phyloP scores from a whole-genome alignment of 805 yeast genomes.

The Myxozyma mucilagina region DNA sequence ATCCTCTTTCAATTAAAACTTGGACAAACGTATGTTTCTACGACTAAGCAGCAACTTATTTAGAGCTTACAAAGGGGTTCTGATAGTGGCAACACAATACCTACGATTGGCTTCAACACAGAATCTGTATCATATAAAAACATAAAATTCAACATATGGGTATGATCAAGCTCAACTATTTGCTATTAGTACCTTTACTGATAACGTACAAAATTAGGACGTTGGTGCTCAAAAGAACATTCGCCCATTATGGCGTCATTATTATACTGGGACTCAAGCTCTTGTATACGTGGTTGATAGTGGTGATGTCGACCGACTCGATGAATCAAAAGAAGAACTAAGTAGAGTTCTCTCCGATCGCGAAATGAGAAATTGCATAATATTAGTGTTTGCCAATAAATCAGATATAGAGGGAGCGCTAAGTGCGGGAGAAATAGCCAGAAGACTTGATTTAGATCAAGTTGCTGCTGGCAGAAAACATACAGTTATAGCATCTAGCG shows the following conservation, averaged over 20 bases:
- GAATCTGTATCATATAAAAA: conserved; percentile 80
- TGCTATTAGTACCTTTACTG: neutral
- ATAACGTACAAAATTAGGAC: conserved; percentile 52
- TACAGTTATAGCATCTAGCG: conserved; percentile 99
- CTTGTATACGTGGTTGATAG: conserved; percentile 97
- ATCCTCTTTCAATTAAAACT: conserved; percentile 68
- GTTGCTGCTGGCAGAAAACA: conserved; percentile 96
- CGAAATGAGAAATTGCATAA: conserved; percentile 93
- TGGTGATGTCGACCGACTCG: conserved; percentile 95
- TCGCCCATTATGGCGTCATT: conserved; percentile 98
- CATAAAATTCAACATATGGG: conserved; percentile 81
- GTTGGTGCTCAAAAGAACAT: conserved; percentile 99
- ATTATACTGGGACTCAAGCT: conserved; percentile 98
- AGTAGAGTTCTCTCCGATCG: conserved; percentile 98
- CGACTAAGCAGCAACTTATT: no score
- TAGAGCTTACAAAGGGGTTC: neutral
- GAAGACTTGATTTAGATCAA: conserved; percentile 93
- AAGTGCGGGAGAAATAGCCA: conserved; percentile 98
- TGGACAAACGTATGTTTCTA: conserved; percentile 12
- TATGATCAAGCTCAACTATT: conserved; percentile 1
- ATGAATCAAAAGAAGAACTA: conserved; percentile 97
- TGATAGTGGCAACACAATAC: conserved; percentile 68
- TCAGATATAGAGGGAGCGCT: conserved; percentile 99
- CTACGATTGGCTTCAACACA: conserved; percentile 69
- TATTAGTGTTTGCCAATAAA: conserved; percentile 95